Evolutionary conservation across 176 grass and related monocot species (phyloP), one percentile per base, ranked within the genome.

Genomic region (Dactylis glomerata): DNA sequence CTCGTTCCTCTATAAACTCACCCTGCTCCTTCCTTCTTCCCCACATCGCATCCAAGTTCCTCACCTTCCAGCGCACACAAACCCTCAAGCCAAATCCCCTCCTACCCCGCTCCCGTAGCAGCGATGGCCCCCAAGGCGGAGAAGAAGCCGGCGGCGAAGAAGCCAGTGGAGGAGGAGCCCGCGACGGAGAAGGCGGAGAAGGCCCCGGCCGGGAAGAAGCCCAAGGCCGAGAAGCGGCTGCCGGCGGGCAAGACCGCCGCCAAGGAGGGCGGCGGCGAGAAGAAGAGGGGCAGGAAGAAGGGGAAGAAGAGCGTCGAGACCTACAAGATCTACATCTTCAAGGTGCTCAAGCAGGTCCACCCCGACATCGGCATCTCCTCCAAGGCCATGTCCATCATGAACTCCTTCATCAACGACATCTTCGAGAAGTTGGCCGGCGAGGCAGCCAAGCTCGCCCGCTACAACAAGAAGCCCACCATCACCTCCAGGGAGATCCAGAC

Each of bases 351-450:
- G 88, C 92, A 97, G 88, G 94, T 97, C 34, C 90, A 97, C 74
- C 90, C 92, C 0, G 90, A 97, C 92, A 91, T 97, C 42, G 94
- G 84, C 33, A 89, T 97, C 88, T 94, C 92, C 10, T 92, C 90
- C 88, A 97, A 97, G 90, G 95, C 92, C 74, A 97, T 97, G 95
- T 86, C 87, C 77, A 97, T 94, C 83, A 97, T 94, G 94, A 97
- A 97, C 80, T 94, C 90, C 30, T 97, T 97, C 81, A 93, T 96
- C 86, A 93, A 96, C 68, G 91, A 96, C 70, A 93, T 96, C 67
- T 96, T 93, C 66, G 90, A 97, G 90, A 97, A 97, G 90, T 79
- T 97, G 4, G 88, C 88, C 8, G 30, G 58, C 20, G 89, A 94
- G 70, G 81, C 81, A 0, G 59, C 87, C 3, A n/a, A 5, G 5